phyloP scores from a whole-genome alignment of 208 protist genomes.

The Leishmania major region DNA sequence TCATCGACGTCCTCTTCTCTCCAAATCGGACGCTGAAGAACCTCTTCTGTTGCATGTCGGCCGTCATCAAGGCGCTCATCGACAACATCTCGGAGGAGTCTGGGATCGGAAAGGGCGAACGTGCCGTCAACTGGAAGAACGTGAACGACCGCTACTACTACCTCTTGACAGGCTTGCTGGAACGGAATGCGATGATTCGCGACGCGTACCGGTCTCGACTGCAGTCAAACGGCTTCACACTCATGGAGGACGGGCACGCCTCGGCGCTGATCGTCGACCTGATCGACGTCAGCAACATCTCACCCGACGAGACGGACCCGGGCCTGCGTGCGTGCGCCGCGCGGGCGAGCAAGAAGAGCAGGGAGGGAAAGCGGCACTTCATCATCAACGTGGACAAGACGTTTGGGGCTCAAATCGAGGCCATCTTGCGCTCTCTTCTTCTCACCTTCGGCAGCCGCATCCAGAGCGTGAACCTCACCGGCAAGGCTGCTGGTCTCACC shows the following conservation, averaged over 20 bases:
- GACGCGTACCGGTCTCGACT: conserved; percentile 58
- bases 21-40: conserved; percentile 80
- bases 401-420: conserved; percentile 84
- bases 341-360: conserved; percentile 12
- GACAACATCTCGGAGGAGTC: conserved; percentile 30
- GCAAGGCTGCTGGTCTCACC: conserved; percentile 64
- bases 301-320: conserved; percentile 49
- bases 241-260: conserved; percentile 69
- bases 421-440: conserved; percentile 61
- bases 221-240: conserved; percentile 67
- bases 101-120: conserved; percentile 21
- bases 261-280: conserved; percentile 78
- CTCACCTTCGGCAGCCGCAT: conserved; percentile 79
- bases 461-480: conserved; percentile 75
- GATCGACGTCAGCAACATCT: conserved; percentile 63
- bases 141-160: conserved; percentile 77
- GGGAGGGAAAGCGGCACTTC: conserved; percentile 39
- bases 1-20: conserved; percentile 80
- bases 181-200: conserved; percentile 51
- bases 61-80: conserved; percentile 52
- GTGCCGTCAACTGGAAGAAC: conserved; percentile 54
- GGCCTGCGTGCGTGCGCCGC: conserved; percentile 31
- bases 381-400: conserved; percentile 91
- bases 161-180: conserved; percentile 61
- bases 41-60: conserved; percentile 69